Conservation (phyloP, 2,329 filamentous ascomycete genomes). For the Fusarium staphyleae region DNA sequence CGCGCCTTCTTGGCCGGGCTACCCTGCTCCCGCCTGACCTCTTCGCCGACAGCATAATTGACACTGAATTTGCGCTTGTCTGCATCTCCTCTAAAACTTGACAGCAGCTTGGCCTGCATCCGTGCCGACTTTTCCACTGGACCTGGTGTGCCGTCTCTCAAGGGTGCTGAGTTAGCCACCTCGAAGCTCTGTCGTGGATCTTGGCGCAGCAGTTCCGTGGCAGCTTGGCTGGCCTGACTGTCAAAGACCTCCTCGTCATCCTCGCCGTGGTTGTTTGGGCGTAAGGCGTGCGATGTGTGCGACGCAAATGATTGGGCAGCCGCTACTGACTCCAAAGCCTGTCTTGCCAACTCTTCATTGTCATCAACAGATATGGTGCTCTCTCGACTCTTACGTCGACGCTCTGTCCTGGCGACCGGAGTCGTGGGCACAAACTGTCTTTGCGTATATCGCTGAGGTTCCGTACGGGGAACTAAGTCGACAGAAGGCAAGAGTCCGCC, state of each 20-base stretch:
- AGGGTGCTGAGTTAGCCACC: conserved; percentile 52
- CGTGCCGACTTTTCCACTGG: conserved; percentile 54
- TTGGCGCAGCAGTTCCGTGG: conserved; percentile 75
- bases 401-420: conserved; percentile 51
- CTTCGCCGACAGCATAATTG: conserved; percentile 41
- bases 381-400: conserved; percentile 75
- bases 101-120: conserved; percentile 60
- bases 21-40: conserved; percentile 46
- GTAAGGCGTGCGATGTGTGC: conserved; percentile 40
- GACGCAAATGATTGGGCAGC: conserved; percentile 49
- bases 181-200: conserved; percentile 62
- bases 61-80: conserved; percentile 62
- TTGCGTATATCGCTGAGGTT: conserved; percentile 57
- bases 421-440: conserved; percentile 55
- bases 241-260: conserved; percentile 65
- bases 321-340: conserved; percentile 61
- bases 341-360: conserved; percentile 63
- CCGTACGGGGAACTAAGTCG: conserved; percentile 67
- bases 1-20: conserved; percentile 62
- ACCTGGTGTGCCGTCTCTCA: conserved; percentile 53
- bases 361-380: conserved; percentile 81
- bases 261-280: conserved; percentile 36
- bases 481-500: conserved; percentile 66
- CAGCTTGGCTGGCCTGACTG: conserved; percentile 79
- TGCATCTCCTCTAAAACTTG: conserved; percentile 51